Base-by-base conservation (phyloP, 352 stramenopile species). In the Saprolegnia parasitica region DNA sequence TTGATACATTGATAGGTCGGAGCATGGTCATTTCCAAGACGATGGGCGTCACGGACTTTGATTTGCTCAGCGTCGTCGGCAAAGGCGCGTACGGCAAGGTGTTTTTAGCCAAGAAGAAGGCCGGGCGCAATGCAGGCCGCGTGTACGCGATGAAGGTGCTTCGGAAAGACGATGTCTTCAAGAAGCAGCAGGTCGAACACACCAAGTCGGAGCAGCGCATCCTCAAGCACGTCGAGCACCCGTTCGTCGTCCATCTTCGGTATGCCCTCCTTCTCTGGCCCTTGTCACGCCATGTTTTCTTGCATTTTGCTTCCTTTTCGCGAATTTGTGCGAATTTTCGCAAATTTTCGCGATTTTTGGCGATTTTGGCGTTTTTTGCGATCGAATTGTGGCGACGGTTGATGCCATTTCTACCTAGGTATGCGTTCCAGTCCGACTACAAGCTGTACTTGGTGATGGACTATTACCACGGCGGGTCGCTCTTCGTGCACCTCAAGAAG, bases 71-170 rank as follows among this genome's bases (percentile, higher is more conserved):
- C 46, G 86, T 96, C 23, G 80, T 96, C 21, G 88, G 88, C 47
- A 94, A 96, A 74, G 88, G 88, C 40, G 88, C 84, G 56, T 95
- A 91, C 65, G 84, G 85, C 37, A 96, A 96, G 46, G 88, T 96
- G 21, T 90, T 95, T 62, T 57, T 96, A 1, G 87, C 82, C 5
- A 90, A 89, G 64, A 93, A 93, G 63, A 92, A 93, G 40, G 68
- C 76, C 21, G 84, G 81, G 0, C 79, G 80, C 50, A 90, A 91
- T 72, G 60, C 80, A 1, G 86, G 86, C 0, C 76, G 82, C 26
- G 78, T 94, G 55, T 96, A 94, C 76, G 88, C 88, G n/a, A 95
- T 95, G 86, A 96, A 96, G 72, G 87, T 96, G 39, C 71, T 95
- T 57, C 78, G 81, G 13, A 96, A 96, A 72, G 77, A 91, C 52